phyloP scores from a whole-genome alignment of 2,329 filamentous ascomycete species.

The Calonectria ilicicola region DNA sequence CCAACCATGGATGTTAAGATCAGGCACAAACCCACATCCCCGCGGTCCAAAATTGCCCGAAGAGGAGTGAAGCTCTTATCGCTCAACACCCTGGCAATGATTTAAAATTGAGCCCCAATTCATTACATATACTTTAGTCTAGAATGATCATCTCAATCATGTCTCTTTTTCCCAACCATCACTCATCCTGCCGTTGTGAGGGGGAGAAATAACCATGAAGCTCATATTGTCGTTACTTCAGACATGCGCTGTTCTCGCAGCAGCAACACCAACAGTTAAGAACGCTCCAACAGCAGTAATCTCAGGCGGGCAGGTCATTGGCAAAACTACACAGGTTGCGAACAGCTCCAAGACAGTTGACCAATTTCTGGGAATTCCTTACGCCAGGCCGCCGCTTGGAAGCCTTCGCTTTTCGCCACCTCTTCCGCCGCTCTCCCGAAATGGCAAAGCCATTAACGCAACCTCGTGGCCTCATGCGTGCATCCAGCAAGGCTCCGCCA shows the following conservation, averaged over 20 bases:
- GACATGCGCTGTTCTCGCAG: neutral
- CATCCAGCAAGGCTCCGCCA: neutral
- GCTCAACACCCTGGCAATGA: neutral
- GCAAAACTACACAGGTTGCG: neutral
- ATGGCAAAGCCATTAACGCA: neutral
- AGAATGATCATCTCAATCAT: neutral
- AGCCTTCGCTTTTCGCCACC: neutral
- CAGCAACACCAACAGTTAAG: neutral
- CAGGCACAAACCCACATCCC: neutral
- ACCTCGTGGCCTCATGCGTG: conserved; percentile 3
- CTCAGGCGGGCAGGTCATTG: neutral
- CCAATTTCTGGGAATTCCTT: neutral
- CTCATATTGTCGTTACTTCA: neutral
- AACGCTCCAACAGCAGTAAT: neutral
- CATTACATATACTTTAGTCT: neutral
- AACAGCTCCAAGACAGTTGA: neutral
- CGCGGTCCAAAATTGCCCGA: neutral
- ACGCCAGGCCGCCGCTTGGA: neutral
- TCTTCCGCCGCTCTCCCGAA: neutral
- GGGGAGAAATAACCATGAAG: neutral
- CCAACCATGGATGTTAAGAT: neutral
- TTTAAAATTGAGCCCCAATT: neutral
- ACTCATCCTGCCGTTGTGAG: neutral
- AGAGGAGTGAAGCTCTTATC: neutral
- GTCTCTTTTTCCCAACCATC: neutral